These are phyloP conservation scores for Saccharomycopsis fodiens DNA, from an alignment of 805 yeast genomes.

Conservation along the genomic window DNA sequence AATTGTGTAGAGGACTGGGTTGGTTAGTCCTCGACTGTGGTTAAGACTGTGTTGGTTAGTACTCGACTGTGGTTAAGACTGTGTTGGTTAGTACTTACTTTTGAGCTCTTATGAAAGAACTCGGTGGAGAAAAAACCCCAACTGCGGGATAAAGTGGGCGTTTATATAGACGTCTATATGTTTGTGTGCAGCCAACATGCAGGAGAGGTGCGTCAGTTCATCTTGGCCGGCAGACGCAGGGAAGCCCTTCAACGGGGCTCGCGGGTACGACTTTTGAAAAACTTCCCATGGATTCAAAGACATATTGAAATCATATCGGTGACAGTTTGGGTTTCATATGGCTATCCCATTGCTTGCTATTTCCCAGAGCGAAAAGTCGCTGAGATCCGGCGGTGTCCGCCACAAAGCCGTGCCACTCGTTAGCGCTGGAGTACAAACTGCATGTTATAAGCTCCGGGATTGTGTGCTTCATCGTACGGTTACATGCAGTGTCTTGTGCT, in stretches of 20 bases:
- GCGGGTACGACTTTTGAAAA: constrained; percentile 61
- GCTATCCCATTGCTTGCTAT: constrained; percentile 49
- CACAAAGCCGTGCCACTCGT: constrained; percentile 74
- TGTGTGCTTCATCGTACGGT: constrained; percentile 30
- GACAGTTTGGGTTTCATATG: constrained; percentile 61
- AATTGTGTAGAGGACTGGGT: too few species aligned
- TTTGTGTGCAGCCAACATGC: too few species aligned
- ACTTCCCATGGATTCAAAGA: constrained; percentile 64
- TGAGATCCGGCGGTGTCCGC: constrained; percentile 79
- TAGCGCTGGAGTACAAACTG: constrained; percentile 58
- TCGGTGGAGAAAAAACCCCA: too few species aligned
- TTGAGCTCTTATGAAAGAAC: too few species aligned
- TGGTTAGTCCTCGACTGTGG: too few species aligned
- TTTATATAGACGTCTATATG: too few species aligned
- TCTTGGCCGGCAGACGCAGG: constrained; percentile 8
- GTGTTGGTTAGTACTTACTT: too few species aligned
- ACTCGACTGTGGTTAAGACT: too few species aligned
- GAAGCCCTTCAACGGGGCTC: constrained; percentile 21
- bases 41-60: too few species aligned
- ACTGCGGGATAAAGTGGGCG: too few species aligned
- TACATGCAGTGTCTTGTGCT: constrained; percentile 28
- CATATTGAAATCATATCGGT: constrained; percentile 90
- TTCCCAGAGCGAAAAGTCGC: constrained; percentile 94
- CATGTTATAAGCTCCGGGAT: constrained; percentile 44
- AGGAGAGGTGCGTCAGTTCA: constrained; percentile 6